A percentile compares a stretch with the other conserved stretches of the same genome.
These are phyloP conservation scores for Halophytophthora batemanensis DNA, from an alignment of 352 stramenopile species.

Conservation along the genomic window DNA sequence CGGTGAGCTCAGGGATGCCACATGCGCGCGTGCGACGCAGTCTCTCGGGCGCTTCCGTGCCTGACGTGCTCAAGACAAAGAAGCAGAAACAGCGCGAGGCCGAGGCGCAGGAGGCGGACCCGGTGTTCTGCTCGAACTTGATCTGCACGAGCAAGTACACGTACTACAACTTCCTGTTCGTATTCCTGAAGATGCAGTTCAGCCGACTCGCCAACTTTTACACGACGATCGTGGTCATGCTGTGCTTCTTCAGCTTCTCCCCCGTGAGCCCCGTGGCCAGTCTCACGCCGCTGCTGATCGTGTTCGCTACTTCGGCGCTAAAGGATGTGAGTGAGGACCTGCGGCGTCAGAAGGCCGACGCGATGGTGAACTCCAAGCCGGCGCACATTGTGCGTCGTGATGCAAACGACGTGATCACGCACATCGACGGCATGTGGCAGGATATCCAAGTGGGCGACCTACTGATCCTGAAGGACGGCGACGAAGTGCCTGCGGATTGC, in stretches of 20 bases:
- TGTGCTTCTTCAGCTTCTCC: conserved; percentile 90
- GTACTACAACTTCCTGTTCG: conserved; percentile 88
- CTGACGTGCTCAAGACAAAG: conserved; percentile 22
- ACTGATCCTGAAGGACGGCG: conserved; percentile 74
- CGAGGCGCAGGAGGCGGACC: conserved; percentile 19
- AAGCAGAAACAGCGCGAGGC: conserved; percentile 26
- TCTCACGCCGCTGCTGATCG: conserved; percentile 82
- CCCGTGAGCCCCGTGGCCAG: conserved; percentile 80
- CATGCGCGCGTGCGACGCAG: conserved; percentile 18
- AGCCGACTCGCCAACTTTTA: conserved; percentile 87
- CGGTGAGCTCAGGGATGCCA: conserved; percentile 28
- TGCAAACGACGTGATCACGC: conserved; percentile 43
- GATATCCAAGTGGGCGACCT: conserved; percentile 85
- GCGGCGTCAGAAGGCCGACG: conserved; percentile 74
- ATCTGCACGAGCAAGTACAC: conserved; percentile 90
- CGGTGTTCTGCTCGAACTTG: conserved; percentile 68
- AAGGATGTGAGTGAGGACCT: conserved; percentile 86
- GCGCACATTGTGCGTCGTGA: conserved; percentile 74
- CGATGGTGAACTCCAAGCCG: conserved; percentile 71
- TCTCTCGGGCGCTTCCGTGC: conserved; percentile 24
- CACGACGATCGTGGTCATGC: conserved; percentile 83
- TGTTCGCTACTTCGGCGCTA: conserved; percentile 86
- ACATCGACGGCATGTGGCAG: conserved; percentile 77
- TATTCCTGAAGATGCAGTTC: conserved; percentile 91
- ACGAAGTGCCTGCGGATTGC: conserved; percentile 82